A percentile compares a stretch with the other conserved stretches of the same genome.
These are phyloP conservation scores for Epichloe gansuensis DNA, from an alignment of 2,329 filamentous ascomycete species.

Conservation along the genomic window DNA sequence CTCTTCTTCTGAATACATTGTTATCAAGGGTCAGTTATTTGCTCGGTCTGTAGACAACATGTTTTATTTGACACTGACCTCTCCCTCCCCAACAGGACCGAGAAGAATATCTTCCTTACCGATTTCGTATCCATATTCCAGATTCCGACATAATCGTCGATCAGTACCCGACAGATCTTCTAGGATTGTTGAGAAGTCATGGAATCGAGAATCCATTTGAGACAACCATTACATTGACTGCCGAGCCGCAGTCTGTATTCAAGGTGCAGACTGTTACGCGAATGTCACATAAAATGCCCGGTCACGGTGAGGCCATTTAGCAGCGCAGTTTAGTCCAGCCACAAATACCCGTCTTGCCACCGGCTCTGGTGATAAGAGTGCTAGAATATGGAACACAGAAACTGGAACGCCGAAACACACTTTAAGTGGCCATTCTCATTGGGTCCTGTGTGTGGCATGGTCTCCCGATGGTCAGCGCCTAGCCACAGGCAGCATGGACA, in stretches of 20 bases:
- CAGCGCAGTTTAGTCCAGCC: slow-evolving; percentile 73
- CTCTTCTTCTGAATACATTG: slow-evolving; percentile 73
- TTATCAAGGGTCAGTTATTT: slow-evolving; percentile 50
- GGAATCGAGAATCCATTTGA: slow-evolving; percentile 48
- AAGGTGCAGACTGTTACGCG: slow-evolving; percentile 83
- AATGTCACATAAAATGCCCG: slow-evolving; percentile 77
- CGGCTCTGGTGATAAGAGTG: slow-evolving; percentile 83
- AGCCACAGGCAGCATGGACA: slow-evolving; percentile 89
- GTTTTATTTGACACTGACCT: background rate
- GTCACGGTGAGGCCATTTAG: slow-evolving; percentile 87
- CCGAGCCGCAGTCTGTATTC: slow-evolving; percentile 82
- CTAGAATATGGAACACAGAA: slow-evolving; percentile 87
- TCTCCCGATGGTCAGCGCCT: slow-evolving; percentile 71
- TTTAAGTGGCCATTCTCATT: slow-evolving; percentile 74
- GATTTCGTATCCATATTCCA: slow-evolving; percentile 48
- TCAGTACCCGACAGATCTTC: slow-evolving; percentile 42
- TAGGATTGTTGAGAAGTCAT: slow-evolving; percentile 41
- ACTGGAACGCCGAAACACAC: slow-evolving; percentile 83
- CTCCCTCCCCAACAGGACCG: slow-evolving; percentile 26
- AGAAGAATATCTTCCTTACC: slow-evolving; percentile 49
- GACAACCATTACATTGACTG: slow-evolving; percentile 41
- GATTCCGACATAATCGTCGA: slow-evolving; percentile 41
- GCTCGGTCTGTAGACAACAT: background rate
- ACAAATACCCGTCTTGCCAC: slow-evolving; percentile 70
- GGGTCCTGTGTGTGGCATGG: slow-evolving; percentile 82